Evolutionary conservation across 2,329 filamentous ascomycete genomes (phyloP), one percentile per base, ranked within the genome.

Genomic region (Calycina marina): DNA sequence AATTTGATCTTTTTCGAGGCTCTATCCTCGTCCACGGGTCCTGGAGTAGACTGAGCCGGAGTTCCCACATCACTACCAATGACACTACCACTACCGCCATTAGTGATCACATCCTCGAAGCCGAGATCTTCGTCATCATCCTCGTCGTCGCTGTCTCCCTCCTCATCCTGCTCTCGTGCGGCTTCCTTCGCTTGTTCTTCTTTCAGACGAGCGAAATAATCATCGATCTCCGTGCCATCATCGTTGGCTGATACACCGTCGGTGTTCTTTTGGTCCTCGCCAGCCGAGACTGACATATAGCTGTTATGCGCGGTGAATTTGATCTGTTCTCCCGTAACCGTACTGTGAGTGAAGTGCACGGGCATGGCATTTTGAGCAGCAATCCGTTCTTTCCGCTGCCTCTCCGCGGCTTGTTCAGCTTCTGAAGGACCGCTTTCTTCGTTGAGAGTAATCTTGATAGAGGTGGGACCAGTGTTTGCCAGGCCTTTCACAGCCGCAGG

Each of bases 401-500:
- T 62, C 46, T 80, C 76, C 18, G 70, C 72, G 20, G 69, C 68
- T 50, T 69, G 69, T 46, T 79, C 73, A 31, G 74, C 76, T 43
- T 77, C 74, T 8, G 72, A 70, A 4, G 68, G 73, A 9, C 77
- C 74, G 30, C 72, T 69, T 14, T 65, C 66, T 6, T 72, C 71
- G 12, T 75, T 77, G 38, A 84, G 77, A 36, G 69, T 75, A 37
- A 83, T 71, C 11, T 70, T 67, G 44, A 84, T 77, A 29, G 72
- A 75, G 51, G 76, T 74, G 4, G 76, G 74, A 0, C 70, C 74
- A 6, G 67, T 71, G 40, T 76, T 74, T 9, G 68, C 63, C 42
- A 82, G 58, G 4, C 78, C 78, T 54, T 70, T 75, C 34, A 83
- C 78, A 14, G 76, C 73, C 25, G 74, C 77, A 1, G 77, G 77